These are phyloP conservation scores for Epithemia pelagica DNA, from an alignment of 108 stramenopile species.

Conservation along the genomic window DNA sequence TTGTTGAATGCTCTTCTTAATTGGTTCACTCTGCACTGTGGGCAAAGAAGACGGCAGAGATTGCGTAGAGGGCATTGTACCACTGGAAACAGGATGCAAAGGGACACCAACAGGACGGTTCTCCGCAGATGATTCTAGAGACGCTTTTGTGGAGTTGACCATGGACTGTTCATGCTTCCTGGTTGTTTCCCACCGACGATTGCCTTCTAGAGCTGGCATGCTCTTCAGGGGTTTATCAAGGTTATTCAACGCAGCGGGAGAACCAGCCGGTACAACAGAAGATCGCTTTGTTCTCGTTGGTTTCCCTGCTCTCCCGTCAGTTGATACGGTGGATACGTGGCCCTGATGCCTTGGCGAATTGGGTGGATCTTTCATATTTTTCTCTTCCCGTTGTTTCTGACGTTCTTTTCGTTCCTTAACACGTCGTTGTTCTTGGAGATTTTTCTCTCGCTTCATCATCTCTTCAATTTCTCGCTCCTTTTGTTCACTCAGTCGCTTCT, in stretches of 20 bases:
- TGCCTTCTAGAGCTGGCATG: slow-evolving; percentile 7
- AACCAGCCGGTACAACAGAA: neutral
- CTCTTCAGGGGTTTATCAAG: neutral
- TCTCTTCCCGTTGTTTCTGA: slow-evolving; percentile 23
- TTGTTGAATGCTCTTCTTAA: too few species aligned
- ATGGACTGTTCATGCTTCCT: slow-evolving; percentile 12
- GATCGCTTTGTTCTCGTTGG: neutral
- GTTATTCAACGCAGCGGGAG: neutral
- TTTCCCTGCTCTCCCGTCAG: slow-evolving; percentile 12
- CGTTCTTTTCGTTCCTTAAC: slow-evolving; percentile 15
- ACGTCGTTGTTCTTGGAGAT: slow-evolving; percentile 10
- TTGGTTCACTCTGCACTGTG: too few species aligned
- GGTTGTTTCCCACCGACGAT: slow-evolving; percentile 68
- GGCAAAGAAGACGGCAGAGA: too few species aligned
- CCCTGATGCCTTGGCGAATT: neutral
- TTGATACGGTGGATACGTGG: slow-evolving; percentile 18
- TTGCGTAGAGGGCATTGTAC: too few species aligned
- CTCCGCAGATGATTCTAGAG: too few species aligned
- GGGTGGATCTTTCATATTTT: slow-evolving; percentile 4
- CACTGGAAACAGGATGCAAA: too few species aligned
- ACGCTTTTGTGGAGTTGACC: slow-evolving; percentile 16
- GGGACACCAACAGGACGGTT: too few species aligned
- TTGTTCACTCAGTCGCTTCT: slow-evolving; percentile 32
- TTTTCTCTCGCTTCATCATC: slow-evolving; percentile 14
- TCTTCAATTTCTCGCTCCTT: slow-evolving; percentile 31